phyloP scores from a whole-genome alignment of 2,329 filamentous ascomycete genomes.

The Curvularia hawaiiensis region DNA sequence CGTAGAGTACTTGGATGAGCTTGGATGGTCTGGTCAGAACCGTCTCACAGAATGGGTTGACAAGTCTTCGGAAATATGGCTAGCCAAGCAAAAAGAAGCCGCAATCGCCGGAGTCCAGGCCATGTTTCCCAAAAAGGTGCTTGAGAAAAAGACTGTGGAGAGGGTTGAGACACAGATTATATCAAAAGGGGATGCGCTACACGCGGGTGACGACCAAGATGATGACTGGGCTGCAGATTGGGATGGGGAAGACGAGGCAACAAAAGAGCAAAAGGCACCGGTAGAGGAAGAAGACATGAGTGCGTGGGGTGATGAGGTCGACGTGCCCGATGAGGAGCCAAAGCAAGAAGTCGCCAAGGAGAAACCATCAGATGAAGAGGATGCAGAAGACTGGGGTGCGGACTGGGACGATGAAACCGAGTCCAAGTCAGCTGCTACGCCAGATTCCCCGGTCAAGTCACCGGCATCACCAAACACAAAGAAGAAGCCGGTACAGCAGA shows the following conservation, averaged over 20 bases:
- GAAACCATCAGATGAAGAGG: conserved; percentile 41
- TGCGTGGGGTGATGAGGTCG: conserved; percentile 55
- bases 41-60: conserved; percentile 80
- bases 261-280: conserved; percentile 22
- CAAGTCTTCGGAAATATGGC: conserved; percentile 81
- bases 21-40: conserved; percentile 65
- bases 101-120: conserved; percentile 76
- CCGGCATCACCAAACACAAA: conserved; percentile 39
- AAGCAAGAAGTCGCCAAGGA: conserved; percentile 44
- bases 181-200: conserved; percentile 69
- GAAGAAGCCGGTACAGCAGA: conserved; percentile 35
- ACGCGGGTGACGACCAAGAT: conserved; percentile 57
- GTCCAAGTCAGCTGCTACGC: conserved; percentile 19
- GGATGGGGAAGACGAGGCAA: conserved; percentile 58
- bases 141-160: conserved; percentile 73
- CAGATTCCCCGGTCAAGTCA: conserved; percentile 24
- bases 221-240: conserved; percentile 83
- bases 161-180: conserved; percentile 83
- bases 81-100: conserved; percentile 79
- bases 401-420: conserved; percentile 73
- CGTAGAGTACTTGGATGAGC: conserved; percentile 64
- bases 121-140: conserved; percentile 70
- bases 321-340: conserved; percentile 28
- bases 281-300: conserved; percentile 56
- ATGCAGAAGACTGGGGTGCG: conserved; percentile 73